Percentiles rank a stretch among this genome's conserved stretches.
Conservation (phyloP, 768 basidiomycete genomes). For the Tephrocybe sp. region DNA sequence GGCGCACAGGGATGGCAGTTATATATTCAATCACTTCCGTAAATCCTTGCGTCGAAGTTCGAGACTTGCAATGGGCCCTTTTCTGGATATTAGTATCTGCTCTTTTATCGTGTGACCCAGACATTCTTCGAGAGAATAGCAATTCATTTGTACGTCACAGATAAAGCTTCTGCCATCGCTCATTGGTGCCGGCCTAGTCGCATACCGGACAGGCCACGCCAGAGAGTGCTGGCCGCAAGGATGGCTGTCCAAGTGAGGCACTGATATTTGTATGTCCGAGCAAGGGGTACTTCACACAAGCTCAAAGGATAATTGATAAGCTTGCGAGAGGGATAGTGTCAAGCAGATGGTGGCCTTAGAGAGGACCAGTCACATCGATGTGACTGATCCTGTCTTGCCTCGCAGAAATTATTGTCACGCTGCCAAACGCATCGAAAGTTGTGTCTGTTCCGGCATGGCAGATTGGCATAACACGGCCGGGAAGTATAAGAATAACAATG, state of each 20-base stretch:
- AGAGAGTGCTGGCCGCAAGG: conserved; percentile 1
- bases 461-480: conserved; percentile 6
- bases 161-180: background rate
- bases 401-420: conserved; percentile 5
- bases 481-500: conserved; percentile 9
- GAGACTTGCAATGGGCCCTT: background rate
- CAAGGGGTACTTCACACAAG: conserved; percentile 6
- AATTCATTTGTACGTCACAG: conserved; percentile 11
- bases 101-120: background rate
- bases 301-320: background rate
- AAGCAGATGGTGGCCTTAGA: background rate
- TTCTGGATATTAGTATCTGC: background rate
- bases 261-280: conserved; percentile 12
- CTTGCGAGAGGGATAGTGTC: conserved; percentile 6
- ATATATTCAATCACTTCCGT: conserved; percentile 15
- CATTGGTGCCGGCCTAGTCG: background rate
- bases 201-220: background rate
- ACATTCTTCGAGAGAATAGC: background rate
- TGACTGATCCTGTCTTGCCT: conserved; percentile 13
- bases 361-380: conserved; percentile 5
- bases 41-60: background rate
- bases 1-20: background rate
- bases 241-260: conserved; percentile 10
- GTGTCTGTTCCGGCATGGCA: conserved; percentile 13
- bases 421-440: conserved; percentile 2